These are phyloP conservation scores for Coelastrella sp. DNA, from an alignment of 139 green algal genomes.

Conservation along the genomic window DNA sequence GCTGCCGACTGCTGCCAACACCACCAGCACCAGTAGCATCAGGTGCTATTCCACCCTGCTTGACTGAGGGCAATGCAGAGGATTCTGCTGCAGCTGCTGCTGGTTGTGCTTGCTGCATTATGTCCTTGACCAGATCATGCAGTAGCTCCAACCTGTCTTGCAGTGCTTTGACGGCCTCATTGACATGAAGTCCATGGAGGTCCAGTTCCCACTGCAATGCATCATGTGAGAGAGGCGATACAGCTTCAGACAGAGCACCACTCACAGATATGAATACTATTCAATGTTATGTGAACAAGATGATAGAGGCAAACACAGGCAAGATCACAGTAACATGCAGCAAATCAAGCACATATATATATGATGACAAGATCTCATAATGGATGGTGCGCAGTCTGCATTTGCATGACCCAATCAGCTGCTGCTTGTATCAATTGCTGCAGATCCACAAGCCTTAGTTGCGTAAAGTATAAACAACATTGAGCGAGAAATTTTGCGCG, in stretches of 20 bases:
- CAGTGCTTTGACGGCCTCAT: constrained; percentile 11
- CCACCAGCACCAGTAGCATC: neutral
- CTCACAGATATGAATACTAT: neutral
- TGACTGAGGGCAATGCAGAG: no score
- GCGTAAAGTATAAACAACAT: neutral
- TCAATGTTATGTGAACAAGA: neutral
- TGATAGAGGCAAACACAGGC: neutral
- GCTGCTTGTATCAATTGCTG: no score
- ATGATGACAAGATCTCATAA: no score
- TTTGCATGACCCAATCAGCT: no score
- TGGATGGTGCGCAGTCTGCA: no score
- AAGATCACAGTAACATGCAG: no score
- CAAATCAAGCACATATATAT: no score
- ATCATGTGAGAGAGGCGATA: neutral
- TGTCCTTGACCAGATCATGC: neutral
- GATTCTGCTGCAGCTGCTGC: neutral
- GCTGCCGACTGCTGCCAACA: constrained; percentile 9
- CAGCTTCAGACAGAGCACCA: neutral
- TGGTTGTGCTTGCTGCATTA: neutral
- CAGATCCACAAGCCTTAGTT: no score
- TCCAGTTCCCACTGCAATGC: constrained; percentile 27
- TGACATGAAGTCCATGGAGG: constrained; percentile 34
- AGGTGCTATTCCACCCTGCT: no score
- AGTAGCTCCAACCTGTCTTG: constrained; percentile 21
- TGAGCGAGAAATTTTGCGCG: neutral